phyloP scores from a whole-genome alignment of 2,329 filamentous ascomycete genomes.

The Teratosphaeria zuluensis region DNA sequence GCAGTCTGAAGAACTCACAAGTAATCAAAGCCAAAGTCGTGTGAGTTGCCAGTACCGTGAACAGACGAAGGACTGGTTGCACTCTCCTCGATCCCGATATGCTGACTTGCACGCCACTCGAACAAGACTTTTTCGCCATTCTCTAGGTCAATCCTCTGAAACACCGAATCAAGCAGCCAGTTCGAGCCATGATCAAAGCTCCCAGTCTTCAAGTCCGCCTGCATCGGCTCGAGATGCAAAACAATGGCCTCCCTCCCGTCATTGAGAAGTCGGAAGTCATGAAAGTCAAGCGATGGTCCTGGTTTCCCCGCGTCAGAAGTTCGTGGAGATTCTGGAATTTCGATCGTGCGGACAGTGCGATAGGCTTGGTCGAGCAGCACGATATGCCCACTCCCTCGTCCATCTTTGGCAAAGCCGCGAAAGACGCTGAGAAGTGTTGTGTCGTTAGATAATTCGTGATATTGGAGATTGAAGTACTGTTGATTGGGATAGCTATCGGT shows the following conservation, averaged over 20 bases:
- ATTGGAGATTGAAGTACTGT: neutral
- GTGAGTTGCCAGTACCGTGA: neutral
- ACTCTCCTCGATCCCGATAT: neutral
- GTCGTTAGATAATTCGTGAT: neutral
- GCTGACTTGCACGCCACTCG: neutral
- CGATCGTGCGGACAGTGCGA: neutral
- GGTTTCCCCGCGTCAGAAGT: neutral
- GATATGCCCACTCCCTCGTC: neutral
- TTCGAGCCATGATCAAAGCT: neutral
- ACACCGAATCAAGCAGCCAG: neutral
- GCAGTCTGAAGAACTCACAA: neutral
- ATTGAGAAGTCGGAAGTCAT: neutral
- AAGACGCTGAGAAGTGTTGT: neutral
- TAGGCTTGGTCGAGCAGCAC: neutral
- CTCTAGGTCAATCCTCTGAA: neutral
- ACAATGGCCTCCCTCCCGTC: neutral
- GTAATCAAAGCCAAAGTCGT: neutral
- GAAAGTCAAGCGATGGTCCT: neutral
- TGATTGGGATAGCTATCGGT: neutral
- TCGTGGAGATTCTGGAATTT: neutral
- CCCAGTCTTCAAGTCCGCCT: neutral
- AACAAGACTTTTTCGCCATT: neutral
- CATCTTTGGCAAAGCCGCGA: neutral
- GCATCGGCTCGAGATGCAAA: neutral
- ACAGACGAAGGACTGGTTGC: neutral